Base-by-base conservation (phyloP, 2,329 filamentous ascomycete genomes). In the Cercospora sesami region DNA sequence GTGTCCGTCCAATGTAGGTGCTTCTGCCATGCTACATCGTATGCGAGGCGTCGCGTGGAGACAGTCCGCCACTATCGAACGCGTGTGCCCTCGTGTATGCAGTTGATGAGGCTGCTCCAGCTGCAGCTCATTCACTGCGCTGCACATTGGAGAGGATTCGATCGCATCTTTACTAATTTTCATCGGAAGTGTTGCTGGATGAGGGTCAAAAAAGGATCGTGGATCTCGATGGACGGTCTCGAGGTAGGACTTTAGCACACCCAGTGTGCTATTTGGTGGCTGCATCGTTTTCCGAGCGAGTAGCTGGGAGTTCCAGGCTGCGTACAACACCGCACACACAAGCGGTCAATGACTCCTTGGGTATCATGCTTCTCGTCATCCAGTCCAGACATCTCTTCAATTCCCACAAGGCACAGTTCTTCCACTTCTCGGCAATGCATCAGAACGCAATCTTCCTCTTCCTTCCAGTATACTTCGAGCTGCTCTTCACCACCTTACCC, bases 401-500 rank as follows among this genome's bases (percentile, higher is more conserved):
- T 51, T 10, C 9, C 18, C 6, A 21, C 18, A 51, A 21, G 6
- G 4, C 21, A 2, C 26, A 16, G 18, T 31, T 30, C 53, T 58
- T 26, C 3, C 7, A 30, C n/a, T 33, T 26, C 14, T 58, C 10
- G 1, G 6, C 18, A 23, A 8, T 9, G 28, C 28, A 62, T 80
- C 83, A 97, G 79, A 96, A 97, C 33, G 89, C 89, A 64, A 90
- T 83, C 67, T 91, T 87, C 80, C 95, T 87, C 83, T 93, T 97
- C 75, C 95, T 86, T 31, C 94, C 95, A 0, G 94, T 98, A 79
- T 97, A 99, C 81, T 96, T 98, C 62, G 92, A 96, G 65, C 86
- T 93, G 1, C 89, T 83, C 84, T 98, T 98, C 74, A 98, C 94
- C 30, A 98, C 86, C 83, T 95, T 97, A 57, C 95, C 95, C 81